Base-by-base conservation (phyloP, 2,329 filamentous ascomycete genomes). In the Curvularia spicifera region DNA sequence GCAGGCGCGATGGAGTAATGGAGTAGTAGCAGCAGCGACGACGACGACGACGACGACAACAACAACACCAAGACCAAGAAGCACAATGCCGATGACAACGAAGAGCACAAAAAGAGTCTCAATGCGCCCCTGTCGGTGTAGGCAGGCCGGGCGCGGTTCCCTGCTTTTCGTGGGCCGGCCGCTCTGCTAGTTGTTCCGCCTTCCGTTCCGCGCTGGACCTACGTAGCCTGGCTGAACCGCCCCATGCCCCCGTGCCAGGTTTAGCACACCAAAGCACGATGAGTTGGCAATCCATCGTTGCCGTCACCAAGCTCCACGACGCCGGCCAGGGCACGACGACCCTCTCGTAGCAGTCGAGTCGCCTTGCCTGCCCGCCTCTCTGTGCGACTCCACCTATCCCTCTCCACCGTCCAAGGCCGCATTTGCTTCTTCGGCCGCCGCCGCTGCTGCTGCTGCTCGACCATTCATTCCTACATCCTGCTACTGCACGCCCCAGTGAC, bases 231-330 rank as follows among this genome's bases (percentile, higher is more conserved):
- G 60, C 55, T 59, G 18, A 45, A 20, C 28, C 44, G 44, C 44
- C 44, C 26, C 26, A 28, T 28, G 26, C 26, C 26, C 26, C 26
- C 60, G 53, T 56, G 56, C 52, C 59, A 45, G 61, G 61, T 52
- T 52, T 64, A 64, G 61, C 57, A 56, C 40, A 55, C 51, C 57
- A 59, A 59, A 59, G 61, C 59, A 56, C 51, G 56, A 53, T 61
- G 59, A 59, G 56, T 43, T 59, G 56, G 51, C 56, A 51, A 49
- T 58, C 51, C 22, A 59, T 56, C 46, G 56, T 51, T 46, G 56
- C 56, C 47, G 52, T 56, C 56, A 51, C 53, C 60, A 59, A 46
- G 28, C 43, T 29, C 44, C n/a, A 40, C 60, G 47, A 13, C 47
- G 5, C 33, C 53, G 35, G 15, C 44, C 46, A 24, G 54, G 42